Evolutionary conservation across 2,329 filamentous ascomycete species (phyloP).

Genomic region (Diplodia mutila): DNA sequence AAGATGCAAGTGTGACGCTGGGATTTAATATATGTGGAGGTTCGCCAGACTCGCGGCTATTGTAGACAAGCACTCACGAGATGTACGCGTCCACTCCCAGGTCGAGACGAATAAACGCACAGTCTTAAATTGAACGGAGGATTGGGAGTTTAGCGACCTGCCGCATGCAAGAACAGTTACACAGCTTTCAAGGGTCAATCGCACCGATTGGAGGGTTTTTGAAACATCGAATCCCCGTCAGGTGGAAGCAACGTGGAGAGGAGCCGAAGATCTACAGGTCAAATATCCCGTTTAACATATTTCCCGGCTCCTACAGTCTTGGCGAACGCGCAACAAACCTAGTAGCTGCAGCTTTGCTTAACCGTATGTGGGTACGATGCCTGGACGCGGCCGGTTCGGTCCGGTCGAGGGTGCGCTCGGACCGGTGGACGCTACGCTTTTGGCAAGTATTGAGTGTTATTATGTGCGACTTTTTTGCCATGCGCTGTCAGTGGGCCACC

Average conservation of each 20-base stretch:
- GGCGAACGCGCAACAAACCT: not conserved
- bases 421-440: not conserved
- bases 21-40: not conserved
- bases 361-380: not conserved
- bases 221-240: not conserved
- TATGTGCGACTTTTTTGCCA: not conserved
- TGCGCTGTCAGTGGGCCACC: not conserved
- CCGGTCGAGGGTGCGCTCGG: not conserved
- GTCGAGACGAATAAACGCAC: not conserved
- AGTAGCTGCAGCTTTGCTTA: not conserved
- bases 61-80: not conserved
- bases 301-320: not conserved
- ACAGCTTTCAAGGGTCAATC: not conserved
- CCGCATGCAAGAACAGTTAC: not conserved
- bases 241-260: not conserved
- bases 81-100: not conserved
- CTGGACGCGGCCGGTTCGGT: not conserved
- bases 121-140: not conserved
- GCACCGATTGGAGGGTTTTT: slow-evolving; percentile 14
- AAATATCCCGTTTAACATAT: not conserved
- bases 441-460: not conserved
- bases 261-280: not conserved
- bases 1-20: not conserved
- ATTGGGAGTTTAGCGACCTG: not conserved
- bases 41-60: not conserved